These are phyloP conservation scores for Kuraishia piskuri DNA, from an alignment of 805 yeast genomes.

Conservation along the genomic window DNA sequence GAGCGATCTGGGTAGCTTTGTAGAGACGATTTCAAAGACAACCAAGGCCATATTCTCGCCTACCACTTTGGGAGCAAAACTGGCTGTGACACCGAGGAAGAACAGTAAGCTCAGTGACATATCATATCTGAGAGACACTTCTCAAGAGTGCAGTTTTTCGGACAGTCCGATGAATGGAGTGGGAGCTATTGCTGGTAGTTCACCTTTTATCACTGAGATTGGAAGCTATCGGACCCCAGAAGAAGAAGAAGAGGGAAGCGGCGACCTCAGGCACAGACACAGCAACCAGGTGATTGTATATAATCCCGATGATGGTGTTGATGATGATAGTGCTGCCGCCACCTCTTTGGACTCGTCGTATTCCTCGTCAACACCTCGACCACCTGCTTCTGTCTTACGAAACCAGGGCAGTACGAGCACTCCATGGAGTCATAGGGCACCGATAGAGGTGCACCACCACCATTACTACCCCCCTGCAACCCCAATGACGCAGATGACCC, in stretches of 20 bases:
- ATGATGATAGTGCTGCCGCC: neutral
- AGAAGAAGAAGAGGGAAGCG: neutral
- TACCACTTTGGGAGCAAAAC: constrained; percentile 13
- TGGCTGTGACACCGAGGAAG: constrained; percentile 9
- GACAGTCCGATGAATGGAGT: neutral
- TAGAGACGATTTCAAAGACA: neutral
- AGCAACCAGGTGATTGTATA: neutral
- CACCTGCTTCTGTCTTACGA: neutral
- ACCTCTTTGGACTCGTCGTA: neutral
- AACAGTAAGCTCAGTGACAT: neutral
- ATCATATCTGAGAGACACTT: no score
- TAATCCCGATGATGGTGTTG: neutral
- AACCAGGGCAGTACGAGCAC: neutral
- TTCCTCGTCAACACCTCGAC: neutral
- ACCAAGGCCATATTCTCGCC: constrained; percentile 11
- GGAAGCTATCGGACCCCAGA: neutral
- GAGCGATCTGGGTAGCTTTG: neutral
- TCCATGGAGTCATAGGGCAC: neutral
- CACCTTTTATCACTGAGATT: neutral
- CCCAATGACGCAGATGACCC: constrained; percentile 1
- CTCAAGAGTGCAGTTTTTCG: neutral
- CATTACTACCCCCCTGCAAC: constrained; percentile 27
- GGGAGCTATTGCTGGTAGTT: neutral
- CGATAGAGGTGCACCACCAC: constrained; percentile 34
- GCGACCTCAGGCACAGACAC: neutral